These are phyloP conservation scores for Astrephomene gubernaculifera DNA, from an alignment of 139 green algal species.

Conservation along the genomic window DNA sequence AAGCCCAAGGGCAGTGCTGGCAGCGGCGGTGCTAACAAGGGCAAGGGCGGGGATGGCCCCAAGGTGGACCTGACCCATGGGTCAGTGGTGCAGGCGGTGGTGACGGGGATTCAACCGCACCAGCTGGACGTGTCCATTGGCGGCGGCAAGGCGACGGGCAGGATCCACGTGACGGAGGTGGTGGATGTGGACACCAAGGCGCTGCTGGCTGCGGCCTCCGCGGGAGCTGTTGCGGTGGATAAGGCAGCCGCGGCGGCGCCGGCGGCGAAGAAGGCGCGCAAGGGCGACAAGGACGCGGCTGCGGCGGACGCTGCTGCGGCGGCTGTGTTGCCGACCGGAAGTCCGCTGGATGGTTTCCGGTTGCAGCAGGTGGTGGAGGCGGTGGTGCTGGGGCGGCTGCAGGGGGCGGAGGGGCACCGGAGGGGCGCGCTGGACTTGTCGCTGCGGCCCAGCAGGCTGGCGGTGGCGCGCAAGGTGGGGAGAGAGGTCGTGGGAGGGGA, in stretches of 20 bases:
- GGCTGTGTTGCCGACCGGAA: background rate
- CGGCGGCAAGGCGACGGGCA: slow-evolving; percentile 27
- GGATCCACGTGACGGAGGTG: slow-evolving; percentile 77
- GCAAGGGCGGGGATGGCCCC: background rate
- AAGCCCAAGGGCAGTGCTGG: background rate
- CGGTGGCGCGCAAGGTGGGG: slow-evolving; percentile 13
- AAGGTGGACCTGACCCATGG: slow-evolving; percentile 30
- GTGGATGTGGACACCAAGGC: slow-evolving; percentile 35
- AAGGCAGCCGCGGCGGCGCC: background rate
- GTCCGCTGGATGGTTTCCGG: slow-evolving; percentile 49
- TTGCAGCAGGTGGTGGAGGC: slow-evolving; percentile 57
- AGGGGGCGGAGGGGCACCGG: slow-evolving; percentile 42
- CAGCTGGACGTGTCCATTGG: slow-evolving; percentile 28
- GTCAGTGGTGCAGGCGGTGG: slow-evolving; percentile 51
- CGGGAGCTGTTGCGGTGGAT: background rate
- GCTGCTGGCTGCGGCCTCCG: slow-evolving; percentile 1
- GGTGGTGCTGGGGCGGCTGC: slow-evolving; percentile 64
- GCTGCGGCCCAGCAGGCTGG: slow-evolving; percentile 29
- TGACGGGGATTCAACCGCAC: slow-evolving; percentile 50
- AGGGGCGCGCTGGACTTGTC: slow-evolving; percentile 61
- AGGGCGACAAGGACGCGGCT: background rate
- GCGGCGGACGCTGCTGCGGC: background rate
- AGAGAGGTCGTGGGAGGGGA: too few relatives aligned
- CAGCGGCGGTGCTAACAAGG: background rate
- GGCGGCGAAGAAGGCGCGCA: slow-evolving; percentile 16